Evolutionary conservation across 371 early-diverging fungal species (phyloP).

Genomic region (Capillidium rhysosporum): DNA sequence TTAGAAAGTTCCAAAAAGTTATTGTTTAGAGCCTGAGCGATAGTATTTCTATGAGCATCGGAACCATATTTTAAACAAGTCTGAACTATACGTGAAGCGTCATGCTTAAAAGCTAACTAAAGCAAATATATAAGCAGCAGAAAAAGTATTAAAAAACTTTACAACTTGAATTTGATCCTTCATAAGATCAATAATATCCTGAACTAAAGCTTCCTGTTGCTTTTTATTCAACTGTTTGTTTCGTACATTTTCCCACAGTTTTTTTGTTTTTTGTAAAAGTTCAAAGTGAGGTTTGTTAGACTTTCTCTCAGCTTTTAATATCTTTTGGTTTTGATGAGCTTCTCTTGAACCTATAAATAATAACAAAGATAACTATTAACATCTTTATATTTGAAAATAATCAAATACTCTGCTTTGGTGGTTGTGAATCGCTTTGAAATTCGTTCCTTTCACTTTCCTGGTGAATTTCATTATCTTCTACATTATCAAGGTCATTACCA

Average conservation of each 20-base stretch:
- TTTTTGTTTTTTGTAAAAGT: slow-evolving; percentile 51
- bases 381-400: not conserved
- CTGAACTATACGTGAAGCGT: slow-evolving; percentile 84
- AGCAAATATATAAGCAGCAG: not conserved
- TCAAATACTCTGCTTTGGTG: not conserved
- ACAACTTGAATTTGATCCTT: slow-evolving; percentile 68
- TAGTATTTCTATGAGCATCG: slow-evolving; percentile 46
- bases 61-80: slow-evolving; percentile 77
- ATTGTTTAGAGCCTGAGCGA: slow-evolving; percentile 66
- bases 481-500: not conserved
- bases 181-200: slow-evolving; percentile 55
- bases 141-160: not conserved
- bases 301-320: slow-evolving; percentile 25
- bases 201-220: slow-evolving; percentile 44
- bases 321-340: slow-evolving; percentile 4
- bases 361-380: not conserved
- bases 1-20: slow-evolving; percentile 48
- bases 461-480: not conserved
- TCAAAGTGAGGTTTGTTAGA: slow-evolving; percentile 44
- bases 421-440: not conserved
- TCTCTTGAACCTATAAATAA: not conserved
- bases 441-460: not conserved
- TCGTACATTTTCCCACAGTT: slow-evolving; percentile 73
- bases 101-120: slow-evolving; percentile 82
- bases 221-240: slow-evolving; percentile 42